Evolutionary conservation across 2,329 filamentous ascomycete species (phyloP).

Genomic region (Fusarium guadeloupense): DNA sequence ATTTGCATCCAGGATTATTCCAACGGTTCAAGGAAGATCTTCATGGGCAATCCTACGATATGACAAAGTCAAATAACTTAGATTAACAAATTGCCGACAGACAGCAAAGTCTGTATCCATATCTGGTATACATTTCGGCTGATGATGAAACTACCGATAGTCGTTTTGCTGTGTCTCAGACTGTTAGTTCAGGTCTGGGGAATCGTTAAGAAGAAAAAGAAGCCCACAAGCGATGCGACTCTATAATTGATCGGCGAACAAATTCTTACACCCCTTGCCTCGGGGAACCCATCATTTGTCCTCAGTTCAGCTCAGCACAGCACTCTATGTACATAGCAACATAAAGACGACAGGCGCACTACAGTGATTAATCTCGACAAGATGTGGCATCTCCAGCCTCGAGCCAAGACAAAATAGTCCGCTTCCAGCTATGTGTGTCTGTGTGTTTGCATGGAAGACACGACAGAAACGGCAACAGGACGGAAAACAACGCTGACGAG

Average conservation of each 20-base stretch:
- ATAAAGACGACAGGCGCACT: neutral
- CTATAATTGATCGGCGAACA: conserved; percentile 10
- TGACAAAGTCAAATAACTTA: conserved; percentile 1
- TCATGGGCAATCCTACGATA: conserved; percentile 6
- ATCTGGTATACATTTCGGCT: neutral
- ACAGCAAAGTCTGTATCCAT: neutral
- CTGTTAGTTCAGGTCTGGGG: neutral
- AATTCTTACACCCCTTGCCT: neutral
- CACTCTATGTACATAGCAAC: too few species aligned
- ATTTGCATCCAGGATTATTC: conserved; percentile 25
- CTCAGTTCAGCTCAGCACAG: neutral
- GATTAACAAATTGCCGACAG: conserved; percentile 1
- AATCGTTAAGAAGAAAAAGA: neutral
- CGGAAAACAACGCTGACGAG: conserved; percentile 30
- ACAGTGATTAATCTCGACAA: conserved; percentile 5
- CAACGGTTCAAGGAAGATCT: conserved; percentile 22
- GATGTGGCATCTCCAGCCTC: neutral
- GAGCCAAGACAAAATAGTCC: neutral
- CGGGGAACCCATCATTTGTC: conserved; percentile 15
- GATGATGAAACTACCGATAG: neutral
- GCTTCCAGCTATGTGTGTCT: conserved; percentile 30
- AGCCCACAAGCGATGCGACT: neutral
- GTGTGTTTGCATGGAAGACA: conserved; percentile 28
- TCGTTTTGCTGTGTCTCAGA: neutral
- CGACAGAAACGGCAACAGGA: conserved; percentile 23